These are phyloP conservation scores for Pythium vanterpoolii DNA, from an alignment of 352 stramenopile species.

Conservation along the genomic window DNA sequence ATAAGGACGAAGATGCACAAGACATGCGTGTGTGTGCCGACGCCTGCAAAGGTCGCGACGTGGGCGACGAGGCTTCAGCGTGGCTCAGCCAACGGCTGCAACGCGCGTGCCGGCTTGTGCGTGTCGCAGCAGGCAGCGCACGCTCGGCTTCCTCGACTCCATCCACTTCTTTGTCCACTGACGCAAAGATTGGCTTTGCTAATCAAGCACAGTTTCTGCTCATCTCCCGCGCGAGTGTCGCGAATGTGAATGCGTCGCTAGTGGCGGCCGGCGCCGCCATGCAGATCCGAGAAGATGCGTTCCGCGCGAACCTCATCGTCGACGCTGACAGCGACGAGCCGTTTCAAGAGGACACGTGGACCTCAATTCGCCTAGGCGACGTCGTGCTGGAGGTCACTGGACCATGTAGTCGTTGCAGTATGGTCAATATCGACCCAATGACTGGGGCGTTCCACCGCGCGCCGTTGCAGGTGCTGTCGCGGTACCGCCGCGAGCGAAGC, in stretches of 20 bases:
- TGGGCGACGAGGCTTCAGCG: slow-evolving; percentile 41
- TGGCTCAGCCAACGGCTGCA: slow-evolving; percentile 69
- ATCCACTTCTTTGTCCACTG: not conserved
- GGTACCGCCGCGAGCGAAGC: slow-evolving; percentile 64
- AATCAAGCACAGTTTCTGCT: slow-evolving; percentile 73
- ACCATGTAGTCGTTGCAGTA: slow-evolving; percentile 71
- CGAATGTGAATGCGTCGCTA: slow-evolving; percentile 45
- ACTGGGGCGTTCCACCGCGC: slow-evolving; percentile 51
- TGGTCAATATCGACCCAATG: slow-evolving; percentile 81
- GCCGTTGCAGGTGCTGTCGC: slow-evolving; percentile 70
- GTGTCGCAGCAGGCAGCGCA: slow-evolving; percentile 44
- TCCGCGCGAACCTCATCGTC: slow-evolving; percentile 72
- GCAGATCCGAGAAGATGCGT: slow-evolving; percentile 54
- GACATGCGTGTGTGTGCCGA: slow-evolving; percentile 54
- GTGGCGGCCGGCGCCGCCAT: slow-evolving; percentile 25
- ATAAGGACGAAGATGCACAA: slow-evolving; percentile 19
- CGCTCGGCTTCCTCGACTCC: slow-evolving; percentile 16
- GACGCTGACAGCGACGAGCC: slow-evolving; percentile 40
- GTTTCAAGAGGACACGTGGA: slow-evolving; percentile 80
- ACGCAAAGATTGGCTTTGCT: slow-evolving; percentile 61
- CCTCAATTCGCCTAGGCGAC: slow-evolving; percentile 34
- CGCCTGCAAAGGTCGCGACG: slow-evolving; percentile 47
- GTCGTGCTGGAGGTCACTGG: slow-evolving; percentile 55
- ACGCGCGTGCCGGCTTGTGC: slow-evolving; percentile 65
- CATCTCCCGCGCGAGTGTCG: slow-evolving; percentile 57